phyloP scores from a whole-genome alignment of 2,329 filamentous ascomycete genomes.

The Hypoxylon sp. region DNA sequence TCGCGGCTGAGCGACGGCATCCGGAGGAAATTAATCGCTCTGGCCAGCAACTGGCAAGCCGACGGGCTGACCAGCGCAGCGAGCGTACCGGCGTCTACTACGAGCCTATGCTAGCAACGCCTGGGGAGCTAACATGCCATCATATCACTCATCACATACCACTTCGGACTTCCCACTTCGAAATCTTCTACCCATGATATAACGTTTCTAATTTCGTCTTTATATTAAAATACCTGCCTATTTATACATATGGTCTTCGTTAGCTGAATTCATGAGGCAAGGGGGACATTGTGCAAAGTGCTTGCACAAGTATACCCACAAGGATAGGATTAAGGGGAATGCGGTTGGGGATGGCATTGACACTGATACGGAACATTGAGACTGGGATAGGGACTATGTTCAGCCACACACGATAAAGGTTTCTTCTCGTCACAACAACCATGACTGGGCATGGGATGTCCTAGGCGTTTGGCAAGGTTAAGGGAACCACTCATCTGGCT shows the following conservation, averaged over 20 bases:
- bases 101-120: constrained; percentile 8
- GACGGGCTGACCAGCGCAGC: constrained; percentile 41
- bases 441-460: background rate
- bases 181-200: constrained; percentile 15
- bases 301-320: constrained; percentile 20
- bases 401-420: background rate
- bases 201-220: constrained; percentile 13
- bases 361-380: background rate
- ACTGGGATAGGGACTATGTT: background rate
- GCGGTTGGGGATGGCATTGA: background rate
- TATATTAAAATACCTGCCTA: constrained; percentile 4
- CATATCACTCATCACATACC: background rate
- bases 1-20: constrained; percentile 61
- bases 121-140: background rate
- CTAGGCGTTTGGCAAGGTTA: constrained; percentile 19
- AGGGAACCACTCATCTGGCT: background rate
- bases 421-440: background rate
- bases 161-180: background rate
- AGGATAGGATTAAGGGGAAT: background rate
- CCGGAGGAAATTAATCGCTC: constrained; percentile 56
- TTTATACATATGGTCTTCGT: constrained; percentile 12
- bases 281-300: background rate
- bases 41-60: constrained; percentile 57
- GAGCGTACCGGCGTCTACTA: constrained; percentile 15
- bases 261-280: background rate